Evolutionary conservation across 345 rosid species (phyloP), one percentile per base, ranked within the genome.

Genomic region (Turritis glabra): DNA sequence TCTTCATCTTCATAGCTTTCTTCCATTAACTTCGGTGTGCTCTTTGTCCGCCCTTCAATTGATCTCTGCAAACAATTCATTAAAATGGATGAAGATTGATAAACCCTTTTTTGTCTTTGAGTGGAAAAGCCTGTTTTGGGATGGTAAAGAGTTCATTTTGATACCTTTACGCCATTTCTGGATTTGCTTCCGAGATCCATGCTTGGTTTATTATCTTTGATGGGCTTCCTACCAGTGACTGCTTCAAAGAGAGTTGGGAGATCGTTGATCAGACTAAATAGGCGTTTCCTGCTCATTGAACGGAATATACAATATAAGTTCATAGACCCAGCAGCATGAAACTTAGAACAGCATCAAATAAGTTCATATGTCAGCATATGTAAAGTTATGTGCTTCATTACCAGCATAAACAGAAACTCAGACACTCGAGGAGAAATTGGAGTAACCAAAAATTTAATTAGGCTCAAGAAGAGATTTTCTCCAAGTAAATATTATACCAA

Each of bases 161-260:
- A 21, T 56, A 91, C 98, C 96, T 90, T 94, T 13, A 87, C 47
- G 63, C 90, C 87, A 67, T 86, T 88, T 75, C 82, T 75, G 29
- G 95, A 86, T 83, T 91, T 91, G 89, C 96, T 86, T 69, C 87
- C 89, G 8, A 82, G 74, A 57, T 87, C 92, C 71, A 67, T 78
- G 41, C 78, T 71, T 12, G 93, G 84, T 61, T 85, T 87, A 47
- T 87, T 85, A 46, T 90, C 90, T 75, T 87, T 87, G 61, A 64
- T 50, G 33, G 85, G 76, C 27, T 81, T 88, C 78, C 85, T 82
- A 66, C 85, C 89, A 2, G 90, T 82, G 23, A 90, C 87, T 21
- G 85, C 85, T 76, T 88, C 97, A 75, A 84, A 87, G 38, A 90
- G 83, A 51, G 92, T 87, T 11, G 92, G 94, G 18, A 83, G 82